Conservation (phyloP, 805 yeast genomes). For the Metschnikowia bowlesiae region DNA sequence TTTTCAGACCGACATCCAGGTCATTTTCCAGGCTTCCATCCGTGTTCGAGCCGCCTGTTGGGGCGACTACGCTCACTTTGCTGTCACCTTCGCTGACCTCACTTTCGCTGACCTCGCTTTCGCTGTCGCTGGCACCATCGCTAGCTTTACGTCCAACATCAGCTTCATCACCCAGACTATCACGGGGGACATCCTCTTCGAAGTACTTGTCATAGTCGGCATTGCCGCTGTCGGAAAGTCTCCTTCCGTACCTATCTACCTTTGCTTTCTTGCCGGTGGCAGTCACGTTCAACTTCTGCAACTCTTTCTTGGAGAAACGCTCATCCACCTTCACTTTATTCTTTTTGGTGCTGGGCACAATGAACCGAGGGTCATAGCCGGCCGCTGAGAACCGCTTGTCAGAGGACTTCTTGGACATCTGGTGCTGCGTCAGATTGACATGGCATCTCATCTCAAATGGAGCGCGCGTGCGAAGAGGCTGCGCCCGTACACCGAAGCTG, state of each 20-base stretch:
- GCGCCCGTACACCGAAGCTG: background rate
- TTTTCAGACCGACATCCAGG: background rate
- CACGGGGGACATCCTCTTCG: constrained; percentile 35
- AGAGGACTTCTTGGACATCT: constrained; percentile 5
- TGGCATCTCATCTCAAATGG: constrained; percentile 3
- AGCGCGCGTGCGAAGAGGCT: background rate
- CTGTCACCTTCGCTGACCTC: too few relatives aligned
- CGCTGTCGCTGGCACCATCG: constrained; percentile 1
- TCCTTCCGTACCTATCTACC: constrained; percentile 87
- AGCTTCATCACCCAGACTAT: constrained; percentile 6
- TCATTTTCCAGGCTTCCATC: background rate
- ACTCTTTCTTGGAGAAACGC: constrained; percentile 68
- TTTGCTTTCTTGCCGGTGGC: constrained; percentile 53
- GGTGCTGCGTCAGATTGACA: background rate
- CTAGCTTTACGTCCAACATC: constrained; percentile 9
- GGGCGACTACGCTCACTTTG: background rate
- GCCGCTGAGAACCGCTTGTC: constrained; percentile 80
- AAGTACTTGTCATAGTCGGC: constrained; percentile 53
- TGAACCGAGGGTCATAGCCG: constrained; percentile 85
- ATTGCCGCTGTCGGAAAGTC: constrained; percentile 40
- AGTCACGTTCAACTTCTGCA: constrained; percentile 44
- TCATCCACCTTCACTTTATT: constrained; percentile 77
- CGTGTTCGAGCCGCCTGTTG: background rate
- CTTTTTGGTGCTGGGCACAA: constrained; percentile 62
- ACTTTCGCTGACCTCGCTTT: background rate